Evolutionary conservation across 2,329 filamentous ascomycete genomes (phyloP).

Genomic region (Phyllosticta capitalensis): DNA sequence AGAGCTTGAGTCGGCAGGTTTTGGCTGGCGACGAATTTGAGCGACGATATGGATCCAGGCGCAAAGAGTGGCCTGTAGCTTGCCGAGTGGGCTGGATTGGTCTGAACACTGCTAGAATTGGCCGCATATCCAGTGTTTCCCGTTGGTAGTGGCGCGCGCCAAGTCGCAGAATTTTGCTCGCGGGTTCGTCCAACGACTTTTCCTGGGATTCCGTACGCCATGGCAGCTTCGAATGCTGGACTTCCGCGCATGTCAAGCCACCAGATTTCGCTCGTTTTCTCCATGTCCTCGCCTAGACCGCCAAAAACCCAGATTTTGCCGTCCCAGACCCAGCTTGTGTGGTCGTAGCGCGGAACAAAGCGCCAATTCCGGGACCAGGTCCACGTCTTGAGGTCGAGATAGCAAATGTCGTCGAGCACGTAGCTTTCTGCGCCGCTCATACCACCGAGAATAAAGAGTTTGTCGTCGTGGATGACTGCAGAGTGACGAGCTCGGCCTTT

Average conservation of each 20-base stretch:
- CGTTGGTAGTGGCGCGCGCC: constrained; percentile 17
- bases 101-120: constrained; percentile 54
- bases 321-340: constrained; percentile 87
- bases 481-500: constrained; percentile 89
- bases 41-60: constrained; percentile 77
- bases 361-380: constrained; percentile 96
- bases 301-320: constrained; percentile 95
- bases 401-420: constrained; percentile 92
- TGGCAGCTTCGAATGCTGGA: constrained; percentile 68
- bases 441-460: constrained; percentile 91
- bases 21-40: constrained; percentile 81
- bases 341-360: constrained; percentile 90
- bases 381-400: constrained; percentile 92
- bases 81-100: constrained; percentile 36
- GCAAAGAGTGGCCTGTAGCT: constrained; percentile 47
- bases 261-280: constrained; percentile 91
- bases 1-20: constrained; percentile 81
- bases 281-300: constrained; percentile 90
- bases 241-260: constrained; percentile 92
- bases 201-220: constrained; percentile 40
- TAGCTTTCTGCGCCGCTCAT: constrained; percentile 87
- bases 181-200: constrained; percentile 4
- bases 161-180: constrained; percentile 31
- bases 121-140: constrained; percentile 57
- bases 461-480: constrained; percentile 90